Evolutionary conservation across 441 rosid species (phyloP).

Genomic region (Adansonia madagascariensis): DNA sequence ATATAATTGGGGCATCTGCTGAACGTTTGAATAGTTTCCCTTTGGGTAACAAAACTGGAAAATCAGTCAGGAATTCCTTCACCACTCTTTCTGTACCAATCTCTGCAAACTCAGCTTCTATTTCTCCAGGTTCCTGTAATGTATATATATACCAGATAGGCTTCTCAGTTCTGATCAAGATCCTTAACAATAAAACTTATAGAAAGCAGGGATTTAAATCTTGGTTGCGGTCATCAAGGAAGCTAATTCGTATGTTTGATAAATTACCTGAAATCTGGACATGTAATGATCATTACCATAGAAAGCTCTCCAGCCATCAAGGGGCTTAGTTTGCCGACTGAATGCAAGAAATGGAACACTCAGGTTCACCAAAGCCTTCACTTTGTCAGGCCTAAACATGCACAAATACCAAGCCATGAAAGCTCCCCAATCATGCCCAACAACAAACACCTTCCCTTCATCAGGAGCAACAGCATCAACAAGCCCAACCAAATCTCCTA

Average conservation of each 20-base stretch:
- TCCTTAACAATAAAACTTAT: no score
- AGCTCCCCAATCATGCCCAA: constrained; percentile 63
- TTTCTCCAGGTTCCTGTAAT: constrained; percentile 15
- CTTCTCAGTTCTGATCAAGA: no score
- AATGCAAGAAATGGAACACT: constrained; percentile 35
- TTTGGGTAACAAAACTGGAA: constrained; percentile 10
- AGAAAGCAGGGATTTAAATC: no score
- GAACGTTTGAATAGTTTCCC: constrained; percentile 29
- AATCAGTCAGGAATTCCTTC: constrained; percentile 3
- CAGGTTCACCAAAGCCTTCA: constrained; percentile 45
- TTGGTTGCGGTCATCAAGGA: no score
- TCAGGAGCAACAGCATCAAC: constrained; percentile 32
- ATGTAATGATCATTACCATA: constrained; percentile 50
- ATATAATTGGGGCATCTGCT: not conserved
- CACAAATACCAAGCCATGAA: constrained; percentile 47
- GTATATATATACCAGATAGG: no score
- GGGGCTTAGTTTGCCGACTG: constrained; percentile 32
- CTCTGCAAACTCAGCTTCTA: constrained; percentile 23
- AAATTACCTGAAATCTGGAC: constrained; percentile 49
- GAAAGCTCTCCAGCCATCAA: constrained; percentile 33
- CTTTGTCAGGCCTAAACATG: constrained; percentile 41
- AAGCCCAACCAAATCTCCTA: constrained; percentile 49
- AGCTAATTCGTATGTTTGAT: not conserved
- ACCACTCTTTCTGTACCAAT: not conserved
- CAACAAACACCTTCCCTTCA: constrained; percentile 48